Evolutionary conservation across 345 rosid species (phyloP).

Genomic region (Populus pruinosa): DNA sequence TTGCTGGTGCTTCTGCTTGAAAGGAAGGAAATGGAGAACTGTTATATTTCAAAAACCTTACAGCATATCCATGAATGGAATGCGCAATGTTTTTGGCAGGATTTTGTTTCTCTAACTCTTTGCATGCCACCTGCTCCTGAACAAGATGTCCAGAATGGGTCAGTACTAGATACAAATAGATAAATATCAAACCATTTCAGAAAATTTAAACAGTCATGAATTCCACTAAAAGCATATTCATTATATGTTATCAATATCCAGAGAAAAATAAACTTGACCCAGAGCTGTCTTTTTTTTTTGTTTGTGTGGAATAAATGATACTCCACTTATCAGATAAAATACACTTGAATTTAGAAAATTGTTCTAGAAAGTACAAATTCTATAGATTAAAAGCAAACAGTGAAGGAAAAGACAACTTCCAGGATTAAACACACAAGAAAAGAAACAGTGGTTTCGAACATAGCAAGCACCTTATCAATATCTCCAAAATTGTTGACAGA

Average conservation of each 20-base stretch:
- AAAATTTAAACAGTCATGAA: not conserved
- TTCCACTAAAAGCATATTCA: not conserved
- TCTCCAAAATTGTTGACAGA: constrained; percentile 34
- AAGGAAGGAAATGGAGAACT: constrained; percentile 40
- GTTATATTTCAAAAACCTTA: constrained; percentile 65
- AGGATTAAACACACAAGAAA: not conserved
- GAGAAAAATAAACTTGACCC: not conserved
- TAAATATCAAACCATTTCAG: not conserved
- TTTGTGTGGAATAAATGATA: not conserved
- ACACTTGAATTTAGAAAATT: not conserved
- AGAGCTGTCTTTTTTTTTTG: not conserved
- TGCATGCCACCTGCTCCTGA: constrained; percentile 50
- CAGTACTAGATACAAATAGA: constrained; percentile 9
- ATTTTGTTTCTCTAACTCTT: constrained; percentile 33
- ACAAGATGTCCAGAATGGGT: not conserved
- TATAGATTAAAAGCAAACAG: not conserved
- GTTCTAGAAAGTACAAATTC: not conserved
- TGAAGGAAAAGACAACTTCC: not conserved
- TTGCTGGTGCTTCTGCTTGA: constrained; percentile 60
- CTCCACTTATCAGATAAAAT: not conserved
- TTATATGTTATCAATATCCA: not conserved
- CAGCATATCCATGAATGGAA: constrained; percentile 70
- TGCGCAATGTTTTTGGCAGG: constrained; percentile 30
- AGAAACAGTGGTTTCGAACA: not conserved
- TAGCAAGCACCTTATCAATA: constrained; percentile 35